Conservation (phyloP, 2,329 filamentous ascomycete genomes). For the Microsporum audouinii region DNA sequence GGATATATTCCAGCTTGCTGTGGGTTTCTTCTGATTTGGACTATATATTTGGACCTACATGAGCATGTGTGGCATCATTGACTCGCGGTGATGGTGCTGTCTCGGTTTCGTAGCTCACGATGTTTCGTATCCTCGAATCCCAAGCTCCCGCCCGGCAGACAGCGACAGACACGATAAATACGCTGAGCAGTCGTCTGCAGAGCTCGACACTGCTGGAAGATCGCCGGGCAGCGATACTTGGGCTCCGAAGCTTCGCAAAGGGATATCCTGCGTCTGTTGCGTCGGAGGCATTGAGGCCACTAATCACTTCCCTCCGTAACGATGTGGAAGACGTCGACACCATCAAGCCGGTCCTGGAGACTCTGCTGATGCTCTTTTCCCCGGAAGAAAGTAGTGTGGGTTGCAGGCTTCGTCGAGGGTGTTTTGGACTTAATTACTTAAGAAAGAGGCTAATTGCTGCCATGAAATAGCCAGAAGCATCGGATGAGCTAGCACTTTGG, state of each 20-base stretch:
- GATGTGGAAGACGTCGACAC: constrained; percentile 95
- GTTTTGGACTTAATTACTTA: background rate
- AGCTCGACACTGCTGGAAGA: constrained; percentile 91
- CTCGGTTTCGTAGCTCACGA: constrained; percentile 26
- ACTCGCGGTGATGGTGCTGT: constrained; percentile 32
- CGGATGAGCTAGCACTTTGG: constrained; percentile 92
- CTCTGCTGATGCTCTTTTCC: constrained; percentile 82
- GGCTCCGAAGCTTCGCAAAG: constrained; percentile 89
- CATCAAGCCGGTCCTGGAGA: constrained; percentile 88
- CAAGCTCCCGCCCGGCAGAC: constrained; percentile 90
- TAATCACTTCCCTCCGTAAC: constrained; percentile 74
- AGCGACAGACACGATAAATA: constrained; percentile 84
- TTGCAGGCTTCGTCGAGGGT: constrained; percentile 13
- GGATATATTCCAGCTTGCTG: background rate
- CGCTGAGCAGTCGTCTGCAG: constrained; percentile 72
- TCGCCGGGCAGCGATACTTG: constrained; percentile 81
- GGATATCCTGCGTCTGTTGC: constrained; percentile 92
- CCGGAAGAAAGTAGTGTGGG: constrained; percentile 51
- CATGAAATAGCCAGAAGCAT: constrained; percentile 64
- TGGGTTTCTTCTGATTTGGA: background rate
- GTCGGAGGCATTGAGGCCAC: constrained; percentile 75
- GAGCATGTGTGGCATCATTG: constrained; percentile 1
- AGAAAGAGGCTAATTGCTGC: constrained; percentile 17
- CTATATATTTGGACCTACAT: background rate
- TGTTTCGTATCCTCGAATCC: constrained; percentile 50